phyloP scores from a whole-genome alignment of 225 moss, liverwort and hornwort genomes.

The Neckera pumila region DNA sequence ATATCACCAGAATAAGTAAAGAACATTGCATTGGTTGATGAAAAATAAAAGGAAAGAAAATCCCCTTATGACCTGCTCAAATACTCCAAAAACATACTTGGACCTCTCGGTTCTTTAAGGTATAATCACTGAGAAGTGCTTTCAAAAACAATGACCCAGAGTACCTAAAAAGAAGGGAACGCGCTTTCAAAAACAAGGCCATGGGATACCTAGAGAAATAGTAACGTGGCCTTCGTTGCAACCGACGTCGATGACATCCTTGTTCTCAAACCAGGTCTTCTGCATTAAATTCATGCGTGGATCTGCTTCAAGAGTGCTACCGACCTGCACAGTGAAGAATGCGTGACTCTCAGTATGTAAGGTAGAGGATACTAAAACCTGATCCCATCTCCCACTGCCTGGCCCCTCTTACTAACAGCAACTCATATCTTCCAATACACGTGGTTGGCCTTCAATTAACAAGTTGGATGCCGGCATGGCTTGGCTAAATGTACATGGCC shows the following conservation, averaged over 20 bases:
- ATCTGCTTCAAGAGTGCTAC: constrained; percentile 48
- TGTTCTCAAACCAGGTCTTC: constrained; percentile 72
- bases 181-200: not conserved
- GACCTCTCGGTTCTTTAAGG: not conserved
- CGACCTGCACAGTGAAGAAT: constrained; percentile 33
- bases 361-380: not conserved
- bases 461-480: not conserved
- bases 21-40: not conserved
- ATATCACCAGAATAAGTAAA: not conserved
- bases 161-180: not conserved
- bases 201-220: constrained; percentile 53
- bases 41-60: not conserved
- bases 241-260: constrained; percentile 80
- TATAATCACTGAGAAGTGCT: not conserved
- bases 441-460: not conserved
- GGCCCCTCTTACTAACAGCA: not conserved
- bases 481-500: not conserved
- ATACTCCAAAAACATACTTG: not conserved
- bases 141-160: not conserved
- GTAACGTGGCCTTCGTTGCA: constrained; percentile 89
- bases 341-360: not conserved
- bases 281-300: constrained; percentile 65
- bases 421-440: not conserved
- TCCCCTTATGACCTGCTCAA: not conserved
- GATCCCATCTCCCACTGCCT: not conserved